Percentiles rank a stretch among this genome's conserved stretches.
Conservation (phyloP, 331 rosid species). For the Dryas integrifolia region DNA sequence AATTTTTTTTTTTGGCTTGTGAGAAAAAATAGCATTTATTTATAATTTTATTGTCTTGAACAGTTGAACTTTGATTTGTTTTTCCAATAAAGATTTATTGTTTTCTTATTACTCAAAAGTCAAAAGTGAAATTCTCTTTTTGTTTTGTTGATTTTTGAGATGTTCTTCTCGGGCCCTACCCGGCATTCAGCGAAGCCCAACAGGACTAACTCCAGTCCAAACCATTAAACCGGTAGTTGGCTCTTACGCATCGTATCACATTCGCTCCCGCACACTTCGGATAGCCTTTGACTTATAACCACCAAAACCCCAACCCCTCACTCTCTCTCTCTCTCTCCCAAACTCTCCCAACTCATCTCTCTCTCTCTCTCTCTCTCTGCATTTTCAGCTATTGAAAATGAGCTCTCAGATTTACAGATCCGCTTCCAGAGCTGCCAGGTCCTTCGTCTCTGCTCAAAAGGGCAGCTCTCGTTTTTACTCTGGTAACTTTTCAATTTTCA, state of each 20-base stretch:
- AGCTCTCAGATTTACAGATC: slow-evolving; percentile 61
- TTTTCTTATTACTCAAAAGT: too few relatives aligned
- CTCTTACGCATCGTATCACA: not conserved
- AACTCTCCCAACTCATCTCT: not conserved
- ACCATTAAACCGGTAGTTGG: not conserved
- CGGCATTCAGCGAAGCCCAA: not conserved
- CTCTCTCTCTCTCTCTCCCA: slow-evolving; percentile 2
- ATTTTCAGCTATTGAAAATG: slow-evolving; percentile 35
- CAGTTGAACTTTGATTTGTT: too few relatives aligned
- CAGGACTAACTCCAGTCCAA: too few relatives aligned
- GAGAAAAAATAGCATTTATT: too few relatives aligned
- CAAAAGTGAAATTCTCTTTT: too few relatives aligned
- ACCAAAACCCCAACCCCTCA: slow-evolving; percentile 3
- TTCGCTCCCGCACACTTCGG: not conserved
- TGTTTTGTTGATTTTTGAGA: too few relatives aligned
- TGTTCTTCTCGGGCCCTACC: not conserved
- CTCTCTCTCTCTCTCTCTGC: not conserved
- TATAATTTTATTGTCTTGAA: too few relatives aligned
- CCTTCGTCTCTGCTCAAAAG: slow-evolving; percentile 62
- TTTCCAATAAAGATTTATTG: too few relatives aligned
- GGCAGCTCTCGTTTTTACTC: slow-evolving; percentile 55
- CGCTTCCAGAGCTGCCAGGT: slow-evolving; percentile 67
- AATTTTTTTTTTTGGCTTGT: too few relatives aligned
- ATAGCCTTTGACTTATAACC: slow-evolving; percentile 26
- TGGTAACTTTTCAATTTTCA: slow-evolving; percentile 28